Evolutionary conservation across 2,329 filamentous ascomycete species (phyloP), one percentile per base, ranked within the genome.

Genomic region (Amauroascus niger): DNA sequence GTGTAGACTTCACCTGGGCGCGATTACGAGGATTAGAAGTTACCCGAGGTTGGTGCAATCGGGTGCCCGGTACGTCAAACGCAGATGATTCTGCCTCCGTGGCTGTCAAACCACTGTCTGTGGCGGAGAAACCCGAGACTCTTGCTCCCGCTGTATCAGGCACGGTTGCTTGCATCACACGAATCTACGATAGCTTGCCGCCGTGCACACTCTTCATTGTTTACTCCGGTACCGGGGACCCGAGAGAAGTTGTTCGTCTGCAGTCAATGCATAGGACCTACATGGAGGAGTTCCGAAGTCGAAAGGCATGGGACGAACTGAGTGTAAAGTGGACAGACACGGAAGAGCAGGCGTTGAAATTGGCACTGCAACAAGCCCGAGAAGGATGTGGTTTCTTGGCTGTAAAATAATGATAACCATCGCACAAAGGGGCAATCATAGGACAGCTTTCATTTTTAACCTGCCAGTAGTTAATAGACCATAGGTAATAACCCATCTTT

Each of bases 161-260:
- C 26, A 82, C 79, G 0, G 71, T 80, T 35, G 63, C 69, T 11
- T 67, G 74, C 51, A 78, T 84, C 55, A 63, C 67, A 20, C 67
- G 68, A 9, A 73, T 84, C 53, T 81, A 78, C 63, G 73, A 79
- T 1, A 71, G 74, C 6, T 68, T 84, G 28, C 80, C 81, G 13
- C 70, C 74, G 5, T 79, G 78, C 61, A 83, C 80, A 1, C 74
- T 81, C 8, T 75, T 84, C 52, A 73, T 84, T 26, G 76, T 84
- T 28, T 84, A 83, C 64, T 80, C 76, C 54, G 81, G 81, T n/a
- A 81, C 79, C 1, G 79, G 79, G 28, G 80, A 84, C 61, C 80
- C 81, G 22, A 70, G 78, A 28, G 76, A 80, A 53, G 71, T 81
- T 41, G 68, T 72, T 39, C 74, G 77, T 26, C 65, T 83, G 60